phyloP scores from a whole-genome alignment of 1,284 basidiomycete genomes.

The Austroboletus novae-zelandiae region DNA sequence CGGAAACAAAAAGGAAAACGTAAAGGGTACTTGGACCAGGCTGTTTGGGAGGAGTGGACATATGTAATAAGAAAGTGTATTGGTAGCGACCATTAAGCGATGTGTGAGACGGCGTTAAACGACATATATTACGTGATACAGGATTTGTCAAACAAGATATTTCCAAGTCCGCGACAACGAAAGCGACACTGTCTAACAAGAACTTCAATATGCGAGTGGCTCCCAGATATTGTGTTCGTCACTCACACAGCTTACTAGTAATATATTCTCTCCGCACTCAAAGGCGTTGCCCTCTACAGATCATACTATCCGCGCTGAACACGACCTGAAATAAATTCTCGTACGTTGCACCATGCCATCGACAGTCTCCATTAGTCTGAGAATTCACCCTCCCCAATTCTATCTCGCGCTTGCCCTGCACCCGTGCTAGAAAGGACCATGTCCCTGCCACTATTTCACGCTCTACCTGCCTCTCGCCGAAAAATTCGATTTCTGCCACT shows the following conservation, averaged over 20 bases:
- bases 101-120: not conserved
- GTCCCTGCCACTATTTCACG: conserved; percentile 6
- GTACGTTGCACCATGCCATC: conserved; percentile 12
- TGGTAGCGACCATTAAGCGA: not conserved
- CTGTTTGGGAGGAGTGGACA: conserved; percentile 3
- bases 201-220: conserved; percentile 24
- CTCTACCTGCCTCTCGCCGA: conserved; percentile 6
- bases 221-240: conserved; percentile 16
- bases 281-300: not conserved
- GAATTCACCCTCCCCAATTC: conserved; percentile 17
- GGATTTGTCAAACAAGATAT: conserved; percentile 1
- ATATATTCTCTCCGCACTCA: conserved; percentile 10
- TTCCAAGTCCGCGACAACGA: conserved; percentile 21
- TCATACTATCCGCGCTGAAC: conserved; percentile 1
- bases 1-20: not conserved
- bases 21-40: not conserved
- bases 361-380: not conserved
- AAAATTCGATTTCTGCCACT: conserved; percentile 29
- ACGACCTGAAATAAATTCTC: conserved; percentile 18
- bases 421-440: conserved; percentile 20
- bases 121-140: not conserved
- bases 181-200: conserved; percentile 25
- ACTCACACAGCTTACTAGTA: conserved; percentile 8
- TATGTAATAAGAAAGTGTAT: not conserved
- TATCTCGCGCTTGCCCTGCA: conserved; percentile 20